These are phyloP conservation scores for Naumovozyma dairenensis DNA, from an alignment of 805 yeast species.

Conservation along the genomic window DNA sequence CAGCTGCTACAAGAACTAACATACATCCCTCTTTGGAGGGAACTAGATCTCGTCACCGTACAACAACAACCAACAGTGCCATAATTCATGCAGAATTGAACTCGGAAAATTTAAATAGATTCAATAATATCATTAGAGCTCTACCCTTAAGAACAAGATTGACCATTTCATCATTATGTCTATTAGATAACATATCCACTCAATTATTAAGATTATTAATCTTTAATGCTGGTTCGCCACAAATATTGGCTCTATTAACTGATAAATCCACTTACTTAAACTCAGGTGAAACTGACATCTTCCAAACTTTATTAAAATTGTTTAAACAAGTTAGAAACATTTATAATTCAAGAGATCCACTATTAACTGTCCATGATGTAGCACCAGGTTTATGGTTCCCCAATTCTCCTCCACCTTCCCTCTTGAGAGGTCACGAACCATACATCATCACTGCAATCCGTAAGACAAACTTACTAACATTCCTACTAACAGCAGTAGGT, in stretches of 20 bases:
- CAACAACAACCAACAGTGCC: not conserved
- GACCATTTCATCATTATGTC: constrained; percentile 58
- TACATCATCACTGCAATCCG: constrained; percentile 43
- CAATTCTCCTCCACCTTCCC: constrained; percentile 47
- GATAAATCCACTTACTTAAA: constrained; percentile 44
- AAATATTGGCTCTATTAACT: constrained; percentile 55
- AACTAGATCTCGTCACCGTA: not conserved
- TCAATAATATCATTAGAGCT: constrained; percentile 15
- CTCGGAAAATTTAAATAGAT: constrained; percentile 17
- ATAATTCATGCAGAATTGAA: constrained; percentile 6
- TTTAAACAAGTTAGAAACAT: constrained; percentile 69
- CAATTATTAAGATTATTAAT: constrained; percentile 69
- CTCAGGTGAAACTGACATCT: constrained; percentile 49
- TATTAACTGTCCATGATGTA: constrained; percentile 56
- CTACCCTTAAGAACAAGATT: constrained; percentile 47
- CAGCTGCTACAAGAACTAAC: too few species aligned
- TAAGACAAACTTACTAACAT: constrained; percentile 81
- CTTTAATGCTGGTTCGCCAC: constrained; percentile 41
- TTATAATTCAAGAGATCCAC: constrained; percentile 60
- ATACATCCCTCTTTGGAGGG: too few species aligned
- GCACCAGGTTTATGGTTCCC: constrained; percentile 65
- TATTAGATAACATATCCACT: constrained; percentile 71
- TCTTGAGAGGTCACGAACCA: constrained; percentile 50
- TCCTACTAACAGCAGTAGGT: constrained; percentile 78
- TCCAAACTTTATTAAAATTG: constrained; percentile 57